phyloP scores from a whole-genome alignment of 768 basidiomycete species.

The Russula brevipes region DNA sequence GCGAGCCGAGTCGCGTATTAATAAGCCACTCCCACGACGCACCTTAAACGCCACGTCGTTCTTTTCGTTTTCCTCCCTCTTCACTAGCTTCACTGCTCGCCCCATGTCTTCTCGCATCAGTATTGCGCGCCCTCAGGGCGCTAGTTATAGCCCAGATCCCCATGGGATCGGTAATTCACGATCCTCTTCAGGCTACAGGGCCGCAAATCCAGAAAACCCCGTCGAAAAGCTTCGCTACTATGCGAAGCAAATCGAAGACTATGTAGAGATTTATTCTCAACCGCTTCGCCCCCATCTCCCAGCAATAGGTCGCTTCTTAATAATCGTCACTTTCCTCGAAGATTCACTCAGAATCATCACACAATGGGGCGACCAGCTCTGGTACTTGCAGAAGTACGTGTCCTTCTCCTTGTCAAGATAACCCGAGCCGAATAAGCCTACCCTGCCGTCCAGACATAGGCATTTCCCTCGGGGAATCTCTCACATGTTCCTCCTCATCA shows the following conservation, averaged over 20 bases:
- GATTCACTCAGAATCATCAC: constrained; percentile 90
- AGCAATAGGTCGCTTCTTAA: constrained; percentile 90
- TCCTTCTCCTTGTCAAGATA: constrained; percentile 17
- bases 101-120: constrained; percentile 77
- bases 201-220: constrained; percentile 78
- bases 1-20: not conserved
- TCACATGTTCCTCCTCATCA: constrained; percentile 86
- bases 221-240: constrained; percentile 68
- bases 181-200: constrained; percentile 64
- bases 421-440: not conserved
- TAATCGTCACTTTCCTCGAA: constrained; percentile 97
- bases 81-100: not conserved
- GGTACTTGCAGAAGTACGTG: constrained; percentile 93
- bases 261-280: constrained; percentile 86
- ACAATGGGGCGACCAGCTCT: constrained; percentile 96
- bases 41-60: constrained; percentile 3
- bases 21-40: constrained; percentile 10
- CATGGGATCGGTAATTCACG: constrained; percentile 75
- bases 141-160: constrained; percentile 60
- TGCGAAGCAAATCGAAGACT: constrained; percentile 80
- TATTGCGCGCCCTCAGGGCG: constrained; percentile 63
- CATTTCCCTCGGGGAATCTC: constrained; percentile 95
- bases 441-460: constrained; percentile 60
- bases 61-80: not conserved
- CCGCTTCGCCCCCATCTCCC: constrained; percentile 93